A percentile compares a stretch with the other conserved stretches of the same genome.
Evolutionary conservation across 306 rosid genomes (phyloP).

Genomic region (Crotalaria pallida): DNA sequence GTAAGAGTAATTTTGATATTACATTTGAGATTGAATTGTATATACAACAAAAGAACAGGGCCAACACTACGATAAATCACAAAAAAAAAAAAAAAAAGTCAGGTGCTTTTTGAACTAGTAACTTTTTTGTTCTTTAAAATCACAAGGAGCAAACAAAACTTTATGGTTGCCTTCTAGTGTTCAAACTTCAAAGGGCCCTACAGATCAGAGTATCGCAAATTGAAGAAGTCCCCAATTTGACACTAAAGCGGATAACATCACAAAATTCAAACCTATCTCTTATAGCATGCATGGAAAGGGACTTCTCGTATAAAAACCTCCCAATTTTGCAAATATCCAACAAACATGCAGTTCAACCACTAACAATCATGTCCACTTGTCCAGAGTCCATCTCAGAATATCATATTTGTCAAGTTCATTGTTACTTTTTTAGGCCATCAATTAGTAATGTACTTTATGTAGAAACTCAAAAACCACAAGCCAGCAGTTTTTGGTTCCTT

Average conservation of each 20-base stretch:
- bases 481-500: background rate
- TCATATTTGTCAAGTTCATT: background rate
- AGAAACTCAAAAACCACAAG: background rate
- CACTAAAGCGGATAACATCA: background rate
- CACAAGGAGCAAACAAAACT: background rate
- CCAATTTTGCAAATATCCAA: slow-evolving; percentile 1
- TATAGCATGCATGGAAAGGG: background rate
- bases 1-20: background rate
- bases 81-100: background rate
- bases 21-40: slow-evolving; percentile 7
- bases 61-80: background rate
- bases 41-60: background rate
- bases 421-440: background rate
- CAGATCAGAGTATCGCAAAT: background rate
- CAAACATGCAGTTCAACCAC: slow-evolving; percentile 9
- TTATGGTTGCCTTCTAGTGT: background rate
- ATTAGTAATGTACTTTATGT: background rate
- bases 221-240: background rate
- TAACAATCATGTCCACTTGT: background rate
- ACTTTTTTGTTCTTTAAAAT: background rate
- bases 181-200: background rate
- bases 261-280: background rate
- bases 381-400: slow-evolving; percentile 13
- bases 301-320: background rate
- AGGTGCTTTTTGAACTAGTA: background rate